Evolutionary conservation across 208 protist species (phyloP), one percentile per base, ranked within the genome.

Genomic region (Trichomonas tenax): DNA sequence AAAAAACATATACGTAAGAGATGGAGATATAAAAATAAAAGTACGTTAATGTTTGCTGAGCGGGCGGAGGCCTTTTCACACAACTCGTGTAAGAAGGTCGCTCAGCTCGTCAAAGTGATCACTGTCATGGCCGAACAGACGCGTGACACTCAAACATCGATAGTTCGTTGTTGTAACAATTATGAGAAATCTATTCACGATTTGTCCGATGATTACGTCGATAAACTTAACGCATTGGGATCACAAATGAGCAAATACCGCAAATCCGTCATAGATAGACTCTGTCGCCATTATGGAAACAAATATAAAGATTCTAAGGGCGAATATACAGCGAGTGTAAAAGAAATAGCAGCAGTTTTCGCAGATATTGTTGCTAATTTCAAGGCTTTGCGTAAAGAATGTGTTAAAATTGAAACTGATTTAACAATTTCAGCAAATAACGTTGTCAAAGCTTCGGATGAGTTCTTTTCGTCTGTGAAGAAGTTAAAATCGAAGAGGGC

Each of bases 11-110:
- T n/a, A n/a, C n/a, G n/a, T n/a, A n/a, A n/a, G n/a, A n/a, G n/a
- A n/a, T n/a, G n/a, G n/a, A n/a, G 46, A 51, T 51, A 21, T 31
- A 72, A 72, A 31, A 72, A 72, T 31, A 72, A 72, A 72, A 17
- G 58, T 72, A 72, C 58, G 58, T 45, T 46, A 89, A 93, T 93
- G 86, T 48, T 51, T 38, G 45, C 86, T 38, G 86, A 93, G 15
- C 6, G 86, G 17, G 17, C 41, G 17, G 44, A 93, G 26, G 86
- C 86, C 26, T 51, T 93, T 40, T 49, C 41, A 15, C 86, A 93
- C 31, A 93, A 93, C 26, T 48, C 86, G n/a, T 93, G 86, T 51
- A 93, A 93, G 31, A 93, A 93, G 45, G 8, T 93, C 34, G 86
- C 86, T 3, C 86, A 93, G 36, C 44, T 93, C 41, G 86, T 44